Base-by-base conservation (phyloP, 192 early-diverging fungal species). In the Phlyctochytrium bullatum region DNA sequence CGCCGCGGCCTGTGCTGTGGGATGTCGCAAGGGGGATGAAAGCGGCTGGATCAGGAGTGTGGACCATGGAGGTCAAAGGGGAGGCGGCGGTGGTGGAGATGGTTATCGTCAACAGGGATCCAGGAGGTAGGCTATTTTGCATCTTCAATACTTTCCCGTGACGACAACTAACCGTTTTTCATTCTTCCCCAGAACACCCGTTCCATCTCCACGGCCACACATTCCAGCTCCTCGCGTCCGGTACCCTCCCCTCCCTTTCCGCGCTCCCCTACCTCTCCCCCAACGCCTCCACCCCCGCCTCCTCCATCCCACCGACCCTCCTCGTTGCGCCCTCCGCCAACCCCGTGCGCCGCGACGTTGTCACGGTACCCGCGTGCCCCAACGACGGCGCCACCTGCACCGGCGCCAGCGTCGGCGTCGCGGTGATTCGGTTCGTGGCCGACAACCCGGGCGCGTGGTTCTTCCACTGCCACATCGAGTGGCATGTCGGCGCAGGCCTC, bases 401-500 rank as follows among this genome's bases (percentile, higher is more conserved):
- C 10, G 51, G 23, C 6, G 64, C 64, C 4, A 16, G 12, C 0
- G 50, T 69, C 31, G 80, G 88, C 59, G 90, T 86, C 62, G 81
- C 83, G 4, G 79, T 90, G 3, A 69, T 95, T 67, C 82, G 91
- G 32, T 92, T 92, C 79, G 62, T 80, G 30, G 88, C 90, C 6
- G 87, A 93, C 71, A 93, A 93, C 75, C 89, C 90, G 12, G 92
- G 92, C 59, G 79, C 83, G 12, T 92, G 90, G 90, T 72, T 91
- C 58, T 84, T 93, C 78, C 93, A 93, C 78, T 95, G 93, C 76
- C 93, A 93, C 64, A 88, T 91, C 61, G 80, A 87, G 52, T 89
- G 84, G 80, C 86, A 89, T 72, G 72, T 91, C 40, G 79, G 84
- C 64, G 74, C 83, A 53, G 92, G 92, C 32, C 80, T 94, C 31